Evolutionary conservation across 257 asterid species (phyloP).

Genomic region (Nicotiana knightiana): DNA sequence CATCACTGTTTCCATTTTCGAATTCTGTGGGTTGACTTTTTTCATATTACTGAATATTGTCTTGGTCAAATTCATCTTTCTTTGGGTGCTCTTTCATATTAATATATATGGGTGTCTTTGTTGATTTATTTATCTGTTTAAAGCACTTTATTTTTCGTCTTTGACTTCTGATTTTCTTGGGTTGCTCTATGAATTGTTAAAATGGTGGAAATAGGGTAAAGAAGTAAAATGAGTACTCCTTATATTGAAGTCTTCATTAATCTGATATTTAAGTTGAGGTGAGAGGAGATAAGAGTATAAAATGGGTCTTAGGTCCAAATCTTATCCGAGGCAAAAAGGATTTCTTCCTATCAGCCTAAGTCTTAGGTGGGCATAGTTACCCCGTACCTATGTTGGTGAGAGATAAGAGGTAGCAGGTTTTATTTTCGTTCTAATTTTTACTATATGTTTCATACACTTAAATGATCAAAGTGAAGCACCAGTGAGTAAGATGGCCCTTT

Average conservation of each 20-base stretch:
- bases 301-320: not conserved
- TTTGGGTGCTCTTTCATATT: not conserved
- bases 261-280: not conserved
- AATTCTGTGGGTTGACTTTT: not conserved
- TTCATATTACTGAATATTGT: not conserved
- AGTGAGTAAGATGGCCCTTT: no score
- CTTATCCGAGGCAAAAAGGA: not conserved
- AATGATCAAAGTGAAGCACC: no score
- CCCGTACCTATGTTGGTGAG: not conserved
- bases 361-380: not conserved
- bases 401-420: no score
- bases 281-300: not conserved
- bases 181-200: not conserved
- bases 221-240: not conserved
- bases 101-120: not conserved
- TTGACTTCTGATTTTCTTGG: not conserved
- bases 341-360: not conserved
- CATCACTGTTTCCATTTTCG: not conserved
- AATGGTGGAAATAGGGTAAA: not conserved
- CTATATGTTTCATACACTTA: no score
- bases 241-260: not conserved
- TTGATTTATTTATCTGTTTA: not conserved
- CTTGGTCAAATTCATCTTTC: not conserved
- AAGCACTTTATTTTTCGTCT: not conserved
- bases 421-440: no score